Conservation (phyloP, 83 land plant genomes). For the Thuja plicata region DNA sequence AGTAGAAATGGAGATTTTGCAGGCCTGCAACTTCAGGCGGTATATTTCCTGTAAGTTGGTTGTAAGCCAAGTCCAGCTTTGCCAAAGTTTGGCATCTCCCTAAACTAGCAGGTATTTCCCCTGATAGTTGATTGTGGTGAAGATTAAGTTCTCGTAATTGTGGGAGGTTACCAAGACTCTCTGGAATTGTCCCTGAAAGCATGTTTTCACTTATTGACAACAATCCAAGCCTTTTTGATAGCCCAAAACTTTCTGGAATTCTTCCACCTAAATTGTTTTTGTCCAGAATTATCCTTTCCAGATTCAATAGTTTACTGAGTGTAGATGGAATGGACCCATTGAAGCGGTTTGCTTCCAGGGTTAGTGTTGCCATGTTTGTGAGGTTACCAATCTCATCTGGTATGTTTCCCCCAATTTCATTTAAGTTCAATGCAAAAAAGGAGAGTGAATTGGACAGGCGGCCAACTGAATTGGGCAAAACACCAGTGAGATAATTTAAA, state of each 20-base stretch:
- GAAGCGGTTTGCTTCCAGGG: slow-evolving; percentile 20
- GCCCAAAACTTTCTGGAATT: slow-evolving; percentile 21
- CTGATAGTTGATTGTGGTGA: neutral
- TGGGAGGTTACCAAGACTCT: neutral
- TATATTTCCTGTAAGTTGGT: slow-evolving; percentile 15
- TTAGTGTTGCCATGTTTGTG: neutral
- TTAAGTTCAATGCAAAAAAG: neutral
- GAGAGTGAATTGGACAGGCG: neutral
- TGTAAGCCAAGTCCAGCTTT: neutral
- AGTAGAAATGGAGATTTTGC: neutral
- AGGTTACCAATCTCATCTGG: slow-evolving; percentile 18
- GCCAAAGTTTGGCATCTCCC: neutral
- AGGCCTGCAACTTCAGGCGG: neutral
- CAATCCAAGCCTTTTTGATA: neutral
- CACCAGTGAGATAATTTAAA: slow-evolving; percentile 18
- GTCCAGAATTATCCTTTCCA: neutral
- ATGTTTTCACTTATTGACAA: slow-evolving; percentile 17
- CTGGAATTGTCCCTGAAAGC: slow-evolving; percentile 30
- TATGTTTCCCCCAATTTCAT: slow-evolving; percentile 16
- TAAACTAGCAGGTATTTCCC: slow-evolving; percentile 9
- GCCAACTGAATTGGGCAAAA: slow-evolving; percentile 22
- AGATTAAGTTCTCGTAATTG: neutral
- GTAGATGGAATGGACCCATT: slow-evolving; percentile 22
- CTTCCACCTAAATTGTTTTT: slow-evolving; percentile 18
- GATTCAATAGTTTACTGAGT: neutral